Percentiles rank a stretch among this genome's conserved stretches.
These are phyloP conservation scores for Claviceps fusiformis DNA, from an alignment of 2,329 filamentous ascomycete genomes.

Conservation along the genomic window DNA sequence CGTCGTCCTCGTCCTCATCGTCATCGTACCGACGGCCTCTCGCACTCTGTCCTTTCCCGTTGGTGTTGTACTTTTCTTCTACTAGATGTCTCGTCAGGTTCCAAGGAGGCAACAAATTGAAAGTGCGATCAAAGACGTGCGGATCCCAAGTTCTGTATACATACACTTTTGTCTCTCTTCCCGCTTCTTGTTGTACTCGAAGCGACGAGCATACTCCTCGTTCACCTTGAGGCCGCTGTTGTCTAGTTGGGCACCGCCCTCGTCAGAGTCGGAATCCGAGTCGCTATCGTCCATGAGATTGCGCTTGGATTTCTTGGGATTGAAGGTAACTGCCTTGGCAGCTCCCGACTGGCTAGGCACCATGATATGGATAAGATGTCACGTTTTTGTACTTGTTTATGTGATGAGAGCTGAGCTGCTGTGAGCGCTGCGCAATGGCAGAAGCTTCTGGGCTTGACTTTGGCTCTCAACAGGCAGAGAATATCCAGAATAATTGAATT, in stretches of 20 bases:
- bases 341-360: conserved; percentile 1
- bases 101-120: neutral
- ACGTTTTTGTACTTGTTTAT: neutral
- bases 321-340: conserved; percentile 7
- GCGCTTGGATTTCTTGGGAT: conserved; percentile 27
- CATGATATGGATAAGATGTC: conserved; percentile 4
- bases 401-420: neutral
- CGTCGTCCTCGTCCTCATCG: conserved; percentile 26
- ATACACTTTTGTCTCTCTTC: conserved; percentile 64
- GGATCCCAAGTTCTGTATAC: conserved; percentile 14
- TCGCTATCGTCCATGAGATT: conserved; percentile 43
- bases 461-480: neutral
- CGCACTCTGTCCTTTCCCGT: conserved; percentile 20
- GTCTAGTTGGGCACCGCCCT: conserved; percentile 26
- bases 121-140: neutral
- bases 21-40: neutral
- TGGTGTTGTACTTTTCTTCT: conserved; percentile 66
- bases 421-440: neutral
- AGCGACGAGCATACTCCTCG: conserved; percentile 73
- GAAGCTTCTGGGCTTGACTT: neutral
- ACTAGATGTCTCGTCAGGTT: conserved; percentile 35
- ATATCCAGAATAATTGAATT: conserved; percentile 10
- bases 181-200: conserved; percentile 95
- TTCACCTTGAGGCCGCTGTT: conserved; percentile 63
- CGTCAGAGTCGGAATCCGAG: conserved; percentile 36